phyloP scores from a whole-genome alignment of 345 rosid genomes.

The Citrus cavaleriei region DNA sequence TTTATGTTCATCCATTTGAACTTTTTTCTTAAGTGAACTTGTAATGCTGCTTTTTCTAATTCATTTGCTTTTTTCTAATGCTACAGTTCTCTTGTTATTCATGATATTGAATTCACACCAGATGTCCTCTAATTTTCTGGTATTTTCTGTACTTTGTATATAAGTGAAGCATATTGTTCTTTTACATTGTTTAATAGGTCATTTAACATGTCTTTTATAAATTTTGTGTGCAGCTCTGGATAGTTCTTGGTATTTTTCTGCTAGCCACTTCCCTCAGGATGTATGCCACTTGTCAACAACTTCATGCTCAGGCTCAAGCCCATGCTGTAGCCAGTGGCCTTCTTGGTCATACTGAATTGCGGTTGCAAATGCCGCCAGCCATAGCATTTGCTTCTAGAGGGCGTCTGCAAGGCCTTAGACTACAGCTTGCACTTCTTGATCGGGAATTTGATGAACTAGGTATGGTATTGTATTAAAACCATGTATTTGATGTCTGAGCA shows the following conservation, averaged over 20 bases:
- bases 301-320: conserved; percentile 94
- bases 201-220: not conserved
- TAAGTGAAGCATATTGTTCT: not conserved
- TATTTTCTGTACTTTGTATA: conserved; percentile 21
- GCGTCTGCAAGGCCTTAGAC: conserved; percentile 86
- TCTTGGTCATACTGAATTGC: conserved; percentile 81
- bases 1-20: conserved; percentile 1
- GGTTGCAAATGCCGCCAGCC: conserved; percentile 88
- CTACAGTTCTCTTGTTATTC: conserved; percentile 80
- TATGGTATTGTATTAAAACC: conserved; percentile 18
- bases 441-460: conserved; percentile 95
- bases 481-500: not conserved
- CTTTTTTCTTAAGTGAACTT: not conserved
- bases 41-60: conserved; percentile 3
- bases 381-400: conserved; percentile 89
- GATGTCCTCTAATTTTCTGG: conserved; percentile 93
- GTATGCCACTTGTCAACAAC: conserved; percentile 93
- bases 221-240: conserved; percentile 66
- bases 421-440: conserved; percentile 96
- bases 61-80: conserved; percentile 17
- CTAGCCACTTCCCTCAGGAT: conserved; percentile 87
- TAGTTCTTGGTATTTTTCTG: conserved; percentile 85
- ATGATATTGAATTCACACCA: conserved; percentile 95
- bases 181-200: not conserved
- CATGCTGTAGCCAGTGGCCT: conserved; percentile 86